Base-by-base conservation (phyloP, 2,329 filamentous ascomycete species). In the Xylaria sp. region DNA sequence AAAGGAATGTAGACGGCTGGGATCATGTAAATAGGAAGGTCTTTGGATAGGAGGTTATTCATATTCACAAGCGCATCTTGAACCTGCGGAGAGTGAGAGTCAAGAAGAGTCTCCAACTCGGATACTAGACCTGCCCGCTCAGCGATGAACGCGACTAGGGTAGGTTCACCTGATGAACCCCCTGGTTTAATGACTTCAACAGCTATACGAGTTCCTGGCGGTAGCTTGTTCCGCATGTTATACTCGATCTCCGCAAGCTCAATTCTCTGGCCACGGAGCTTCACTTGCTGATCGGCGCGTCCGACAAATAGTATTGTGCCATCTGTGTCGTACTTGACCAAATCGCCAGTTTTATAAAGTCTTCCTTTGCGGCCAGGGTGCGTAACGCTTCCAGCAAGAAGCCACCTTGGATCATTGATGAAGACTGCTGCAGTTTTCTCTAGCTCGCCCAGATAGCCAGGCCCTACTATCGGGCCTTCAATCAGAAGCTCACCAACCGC, bases 221-320 rank as follows among this genome's bases (percentile, higher is more conserved):
- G 83, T 36, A 87, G 75, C 28, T 81, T 81, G n/a, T 79, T 77
- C 13, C 79, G 78, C 65, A 86, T 81, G 67, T 86, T 81, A 63
- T 83, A 82, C 70, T 86, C 85, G 7, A 86, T 84, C 70, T 86
- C 84, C 0, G 83, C 82, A 23, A 89, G 81, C 78, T 90, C 91
- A 60, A 91, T 85, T 63, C 90, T 81, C 70, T 87, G 90, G 30
- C 91, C 92, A 12, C 85, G 83, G 32, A 92, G 79, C 78, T 93
- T 92, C 63, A 91, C 86, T 76, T 90, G 89, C n/a, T 85, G 85
- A 72, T 92, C 90, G 71, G 89, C 90, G 57, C 90, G 83, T 18
- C 89, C 89, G 45, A 90, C 81, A 67, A 88, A 89, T 9, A 84
- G 77, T 45, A 90, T 83, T 7, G 82, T 82, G 1, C 84, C 84